A percentile compares a stretch with the other conserved stretches of the same genome.
These are phyloP conservation scores for Schwanniomyces vanrijiae DNA, from an alignment of 805 yeast genomes.

Conservation along the genomic window DNA sequence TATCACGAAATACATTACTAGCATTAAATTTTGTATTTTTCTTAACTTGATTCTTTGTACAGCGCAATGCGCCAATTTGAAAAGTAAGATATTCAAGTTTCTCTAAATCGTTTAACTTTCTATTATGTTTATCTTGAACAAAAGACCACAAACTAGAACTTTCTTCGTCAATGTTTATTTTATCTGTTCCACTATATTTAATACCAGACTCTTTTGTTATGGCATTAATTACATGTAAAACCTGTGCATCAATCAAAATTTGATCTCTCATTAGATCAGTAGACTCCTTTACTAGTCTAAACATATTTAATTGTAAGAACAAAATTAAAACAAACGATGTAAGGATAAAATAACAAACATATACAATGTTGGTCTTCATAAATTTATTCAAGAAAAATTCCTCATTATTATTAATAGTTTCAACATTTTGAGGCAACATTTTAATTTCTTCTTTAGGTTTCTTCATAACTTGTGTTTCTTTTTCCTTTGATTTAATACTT, in stretches of 20 bases:
- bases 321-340: slow-evolving; percentile 19
- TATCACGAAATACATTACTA: slow-evolving; percentile 1
- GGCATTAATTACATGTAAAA: slow-evolving; percentile 7
- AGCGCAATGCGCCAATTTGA: slow-evolving; percentile 12
- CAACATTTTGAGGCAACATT: background rate
- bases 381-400: slow-evolving; percentile 5
- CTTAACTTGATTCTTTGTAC: slow-evolving; percentile 1
- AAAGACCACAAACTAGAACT: slow-evolving; percentile 21
- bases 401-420: background rate
- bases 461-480: background rate
- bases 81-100: slow-evolving; percentile 18
- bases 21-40: background rate
- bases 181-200: background rate
- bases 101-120: slow-evolving; percentile 14
- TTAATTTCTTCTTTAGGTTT: background rate
- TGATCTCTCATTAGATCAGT: slow-evolving; percentile 22
- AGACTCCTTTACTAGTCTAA: slow-evolving; percentile 17
- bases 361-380: slow-evolving; percentile 12
- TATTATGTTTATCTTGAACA: slow-evolving; percentile 15
- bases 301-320: slow-evolving; percentile 19
- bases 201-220: background rate
- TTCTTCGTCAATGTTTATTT: slow-evolving; percentile 2
- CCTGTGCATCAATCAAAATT: slow-evolving; percentile 15
- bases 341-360: slow-evolving; percentile 17
- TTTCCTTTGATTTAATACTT: slow-evolving; percentile 14